A percentile compares a stretch with the other conserved stretches of the same genome.
Evolutionary conservation across 192 early-diverging fungal genomes (phyloP).

Genomic region (Coemansia sp.): DNA sequence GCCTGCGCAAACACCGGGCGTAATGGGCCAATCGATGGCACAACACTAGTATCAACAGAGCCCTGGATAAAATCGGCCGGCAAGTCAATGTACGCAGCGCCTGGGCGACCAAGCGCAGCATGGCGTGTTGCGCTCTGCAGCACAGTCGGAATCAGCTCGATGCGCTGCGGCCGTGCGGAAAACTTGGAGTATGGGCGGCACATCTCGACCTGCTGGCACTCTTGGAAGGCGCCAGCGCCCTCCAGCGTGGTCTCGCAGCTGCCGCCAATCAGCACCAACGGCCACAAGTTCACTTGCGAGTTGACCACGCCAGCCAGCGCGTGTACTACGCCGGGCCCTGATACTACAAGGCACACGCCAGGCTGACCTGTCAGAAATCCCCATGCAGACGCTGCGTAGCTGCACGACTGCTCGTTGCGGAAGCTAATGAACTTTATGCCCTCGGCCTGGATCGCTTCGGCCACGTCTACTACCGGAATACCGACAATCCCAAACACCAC

Average conservation of each 20-base stretch:
- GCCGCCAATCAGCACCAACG: conserved; percentile 67
- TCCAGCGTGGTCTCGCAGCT: conserved; percentile 54
- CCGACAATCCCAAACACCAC: conserved; percentile 78
- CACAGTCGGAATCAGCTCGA: conserved; percentile 55
- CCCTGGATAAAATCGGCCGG: conserved; percentile 69
- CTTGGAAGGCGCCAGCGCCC: conserved; percentile 73
- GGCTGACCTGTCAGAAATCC: conserved; percentile 64
- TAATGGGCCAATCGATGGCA: not conserved
- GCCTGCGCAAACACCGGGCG: conserved; percentile 48
- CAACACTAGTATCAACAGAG: not conserved
- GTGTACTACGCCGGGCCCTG: conserved; percentile 73
- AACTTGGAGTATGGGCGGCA: conserved; percentile 64
- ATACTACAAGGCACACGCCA: conserved; percentile 68
- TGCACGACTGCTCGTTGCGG: conserved; percentile 75
- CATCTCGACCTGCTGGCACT: conserved; percentile 65
- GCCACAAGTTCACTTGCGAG: conserved; percentile 71
- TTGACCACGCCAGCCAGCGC: conserved; percentile 68
- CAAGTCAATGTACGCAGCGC: conserved; percentile 66
- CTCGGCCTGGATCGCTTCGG: conserved; percentile 67
- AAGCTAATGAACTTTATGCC: conserved; percentile 72
- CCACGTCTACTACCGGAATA: conserved; percentile 73
- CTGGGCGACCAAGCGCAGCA: conserved; percentile 61
- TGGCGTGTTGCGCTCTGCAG: conserved; percentile 60
- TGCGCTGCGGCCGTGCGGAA: conserved; percentile 53
- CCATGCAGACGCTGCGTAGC: conserved; percentile 67